phyloP scores from a whole-genome alignment of 805 yeast species.

The Zygosaccharomyces siamensis region DNA sequence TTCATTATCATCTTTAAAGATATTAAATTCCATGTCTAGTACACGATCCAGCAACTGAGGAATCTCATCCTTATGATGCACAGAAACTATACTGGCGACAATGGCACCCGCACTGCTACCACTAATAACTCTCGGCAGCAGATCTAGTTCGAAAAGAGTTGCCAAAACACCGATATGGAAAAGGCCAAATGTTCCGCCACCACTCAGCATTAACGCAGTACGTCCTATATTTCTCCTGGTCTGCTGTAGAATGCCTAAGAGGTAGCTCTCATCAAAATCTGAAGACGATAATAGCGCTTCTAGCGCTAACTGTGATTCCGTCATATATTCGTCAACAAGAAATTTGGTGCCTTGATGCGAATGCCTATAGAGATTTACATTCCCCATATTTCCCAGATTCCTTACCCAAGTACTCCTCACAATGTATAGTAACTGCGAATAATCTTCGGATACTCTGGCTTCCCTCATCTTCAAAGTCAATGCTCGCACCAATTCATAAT shows the following conservation, averaged over 20 bases:
- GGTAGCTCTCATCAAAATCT: conserved; percentile 58
- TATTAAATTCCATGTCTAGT: conserved; percentile 43
- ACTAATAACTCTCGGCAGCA: conserved; percentile 81
- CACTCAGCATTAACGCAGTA: conserved; percentile 90
- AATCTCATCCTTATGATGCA: conserved; percentile 70
- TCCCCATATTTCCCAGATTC: conserved; percentile 83
- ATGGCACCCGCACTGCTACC: conserved; percentile 97
- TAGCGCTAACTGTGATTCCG: conserved; percentile 60
- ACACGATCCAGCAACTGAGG: conserved; percentile 46
- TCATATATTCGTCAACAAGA: conserved; percentile 75
- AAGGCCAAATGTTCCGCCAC: conserved; percentile 92
- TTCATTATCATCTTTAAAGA: conserved; percentile 53
- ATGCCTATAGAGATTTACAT: conserved; percentile 68
- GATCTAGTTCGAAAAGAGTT: conserved; percentile 64
- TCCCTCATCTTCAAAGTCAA: conserved; percentile 51
- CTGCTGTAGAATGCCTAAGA: conserved; percentile 75
- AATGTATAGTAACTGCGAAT: conserved; percentile 57
- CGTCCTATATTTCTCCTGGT: conserved; percentile 90
- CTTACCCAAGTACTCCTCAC: conserved; percentile 83
- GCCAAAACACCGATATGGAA: conserved; percentile 89
- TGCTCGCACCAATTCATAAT: conserved; percentile 53
- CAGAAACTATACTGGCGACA: conserved; percentile 82
- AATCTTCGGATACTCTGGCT: conserved; percentile 57
- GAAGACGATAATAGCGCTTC: conserved; percentile 24
- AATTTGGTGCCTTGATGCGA: conserved; percentile 81